Conservation (phyloP, 176 grass and related monocot species). For the Aegilops bicornis region DNA sequence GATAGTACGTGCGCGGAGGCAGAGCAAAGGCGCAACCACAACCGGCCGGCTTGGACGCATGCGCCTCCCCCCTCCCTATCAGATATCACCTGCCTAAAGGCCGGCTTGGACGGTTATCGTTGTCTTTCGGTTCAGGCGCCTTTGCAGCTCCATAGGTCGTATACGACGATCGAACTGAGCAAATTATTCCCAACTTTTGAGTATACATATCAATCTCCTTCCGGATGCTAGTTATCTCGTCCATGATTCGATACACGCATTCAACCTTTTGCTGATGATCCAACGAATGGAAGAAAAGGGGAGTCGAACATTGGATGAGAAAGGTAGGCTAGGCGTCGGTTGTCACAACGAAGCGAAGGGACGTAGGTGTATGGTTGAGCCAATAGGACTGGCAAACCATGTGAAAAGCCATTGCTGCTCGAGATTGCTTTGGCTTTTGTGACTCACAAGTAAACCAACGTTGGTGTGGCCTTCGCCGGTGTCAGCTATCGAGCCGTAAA, state of each 20-base stretch:
- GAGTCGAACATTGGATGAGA: neutral
- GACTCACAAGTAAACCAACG: neutral
- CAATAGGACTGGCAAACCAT: neutral
- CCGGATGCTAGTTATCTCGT: neutral
- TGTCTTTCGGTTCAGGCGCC: neutral
- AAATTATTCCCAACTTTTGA: neutral
- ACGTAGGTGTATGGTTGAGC: neutral
- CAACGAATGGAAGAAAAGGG: neutral
- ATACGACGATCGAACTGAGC: neutral
- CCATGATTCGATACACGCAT: neutral
- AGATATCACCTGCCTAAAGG: neutral
- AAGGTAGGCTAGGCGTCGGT: slow-evolving; percentile 7
- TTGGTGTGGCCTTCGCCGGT: too few relatives aligned
- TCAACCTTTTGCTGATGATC: neutral
- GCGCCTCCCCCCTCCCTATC: slow-evolving; percentile 3
- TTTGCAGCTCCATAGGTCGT: neutral
- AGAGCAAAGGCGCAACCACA: neutral
- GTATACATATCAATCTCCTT: neutral
- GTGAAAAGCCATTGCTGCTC: neutral
- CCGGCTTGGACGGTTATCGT: neutral
- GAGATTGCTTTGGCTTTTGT: slow-evolving; percentile 4
- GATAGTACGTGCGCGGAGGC: neutral
- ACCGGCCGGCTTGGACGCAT: neutral
- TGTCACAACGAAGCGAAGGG: neutral
- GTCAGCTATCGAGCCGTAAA: slow-evolving; percentile 1